phyloP scores from a whole-genome alignment of 768 basidiomycete genomes.

The Tulasnella sp. region DNA sequence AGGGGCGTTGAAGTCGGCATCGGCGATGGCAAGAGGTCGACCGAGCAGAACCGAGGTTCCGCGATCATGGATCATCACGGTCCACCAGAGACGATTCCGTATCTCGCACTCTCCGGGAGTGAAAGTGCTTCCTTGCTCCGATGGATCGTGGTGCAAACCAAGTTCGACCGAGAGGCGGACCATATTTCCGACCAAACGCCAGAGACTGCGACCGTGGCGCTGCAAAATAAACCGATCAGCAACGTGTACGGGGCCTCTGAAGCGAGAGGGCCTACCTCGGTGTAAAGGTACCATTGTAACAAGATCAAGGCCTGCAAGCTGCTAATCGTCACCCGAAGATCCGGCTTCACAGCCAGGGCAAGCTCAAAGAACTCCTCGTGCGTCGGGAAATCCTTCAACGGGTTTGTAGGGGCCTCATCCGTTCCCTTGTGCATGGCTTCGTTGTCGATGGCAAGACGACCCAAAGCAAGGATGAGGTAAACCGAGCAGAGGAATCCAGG shows the following conservation, averaged over 20 bases:
- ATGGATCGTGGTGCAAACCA: conserved; percentile 83
- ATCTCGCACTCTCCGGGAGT: conserved; percentile 71
- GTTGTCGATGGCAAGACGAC: conserved; percentile 77
- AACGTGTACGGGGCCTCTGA: not conserved
- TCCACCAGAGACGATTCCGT: conserved; percentile 79
- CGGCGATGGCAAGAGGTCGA: conserved; percentile 75
- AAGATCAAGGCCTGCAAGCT: conserved; percentile 80
- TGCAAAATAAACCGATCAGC: conserved; percentile 34
- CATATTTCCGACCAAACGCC: conserved; percentile 82
- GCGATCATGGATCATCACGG: conserved; percentile 80
- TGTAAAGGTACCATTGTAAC: conserved; percentile 86
- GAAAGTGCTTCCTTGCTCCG: conserved; percentile 57
- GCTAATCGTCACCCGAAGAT: conserved; percentile 74
- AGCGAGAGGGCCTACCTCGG: conserved; percentile 52
- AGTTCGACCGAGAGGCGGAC: conserved; percentile 79
- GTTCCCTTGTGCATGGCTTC: conserved; percentile 42
- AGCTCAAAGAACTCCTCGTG: conserved; percentile 82
- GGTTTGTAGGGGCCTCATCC: not conserved
- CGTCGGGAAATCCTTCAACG: conserved; percentile 54
- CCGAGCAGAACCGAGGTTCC: conserved; percentile 85
- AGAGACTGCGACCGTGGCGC: conserved; percentile 85
- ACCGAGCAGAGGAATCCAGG: conserved; percentile 75
- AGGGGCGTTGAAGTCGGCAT: conserved; percentile 79
- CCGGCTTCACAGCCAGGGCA: conserved; percentile 72
- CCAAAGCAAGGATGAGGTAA: conserved; percentile 73